These are phyloP conservation scores for Ehretia macrophylla DNA, from an alignment of 257 asterid species.

Conservation along the genomic window DNA sequence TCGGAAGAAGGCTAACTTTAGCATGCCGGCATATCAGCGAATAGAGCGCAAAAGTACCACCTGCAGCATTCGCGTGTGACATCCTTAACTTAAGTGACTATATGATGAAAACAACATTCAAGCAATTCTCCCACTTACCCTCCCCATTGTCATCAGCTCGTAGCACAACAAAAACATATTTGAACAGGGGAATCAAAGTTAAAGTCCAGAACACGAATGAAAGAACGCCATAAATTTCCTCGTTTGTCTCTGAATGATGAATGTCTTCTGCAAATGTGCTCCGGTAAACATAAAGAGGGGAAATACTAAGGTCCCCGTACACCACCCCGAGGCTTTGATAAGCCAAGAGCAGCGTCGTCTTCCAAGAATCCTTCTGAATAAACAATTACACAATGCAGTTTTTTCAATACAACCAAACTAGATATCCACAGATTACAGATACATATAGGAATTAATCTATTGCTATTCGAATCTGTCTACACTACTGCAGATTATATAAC, in stretches of 20 bases:
- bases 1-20: conserved; percentile 35
- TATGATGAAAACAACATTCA: background rate
- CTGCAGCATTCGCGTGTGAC: conserved; percentile 20
- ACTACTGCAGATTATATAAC: too few relatives aligned
- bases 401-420: background rate
- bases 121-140: conserved; percentile 38
- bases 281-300: conserved; percentile 91
- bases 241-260: conserved; percentile 88
- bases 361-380: conserved; percentile 75
- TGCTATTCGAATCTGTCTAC: background rate
- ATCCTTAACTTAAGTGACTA: conserved; percentile 8
- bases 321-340: conserved; percentile 97
- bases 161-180: conserved; percentile 82
- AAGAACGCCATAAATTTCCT: conserved; percentile 89
- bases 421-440: background rate
- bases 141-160: conserved; percentile 98
- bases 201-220: conserved; percentile 94
- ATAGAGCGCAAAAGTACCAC: conserved; percentile 44
- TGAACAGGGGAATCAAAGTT: conserved; percentile 86
- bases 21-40: conserved; percentile 48
- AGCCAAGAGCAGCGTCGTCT: conserved; percentile 71
- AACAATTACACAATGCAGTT: conserved; percentile 3
- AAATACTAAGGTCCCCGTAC: conserved; percentile 93
- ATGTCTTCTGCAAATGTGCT: conserved; percentile 97
- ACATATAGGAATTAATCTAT: background rate